Conservation (phyloP, 2,329 filamentous ascomycete species). For the Monilinia polystroma region DNA sequence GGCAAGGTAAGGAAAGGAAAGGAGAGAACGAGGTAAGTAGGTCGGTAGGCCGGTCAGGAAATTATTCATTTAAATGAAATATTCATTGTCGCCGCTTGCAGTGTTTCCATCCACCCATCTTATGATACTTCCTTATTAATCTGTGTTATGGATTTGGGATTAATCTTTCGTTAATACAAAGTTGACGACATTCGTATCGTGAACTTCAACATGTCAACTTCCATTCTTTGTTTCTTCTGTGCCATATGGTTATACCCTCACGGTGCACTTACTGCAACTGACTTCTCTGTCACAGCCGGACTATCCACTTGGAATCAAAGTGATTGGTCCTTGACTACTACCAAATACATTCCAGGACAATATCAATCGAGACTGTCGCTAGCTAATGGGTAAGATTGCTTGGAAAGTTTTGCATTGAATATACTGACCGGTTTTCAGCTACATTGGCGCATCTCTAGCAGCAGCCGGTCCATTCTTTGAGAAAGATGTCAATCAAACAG, state of each 20-base stretch:
- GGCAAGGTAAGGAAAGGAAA: background rate
- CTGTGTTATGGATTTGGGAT: background rate
- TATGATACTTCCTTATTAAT: background rate
- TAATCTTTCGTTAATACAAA: background rate
- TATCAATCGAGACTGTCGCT: slow-evolving; percentile 39
- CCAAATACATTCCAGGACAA: slow-evolving; percentile 35
- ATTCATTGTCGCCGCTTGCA: background rate
- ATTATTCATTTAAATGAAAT: too few species aligned
- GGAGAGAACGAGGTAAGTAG: background rate
- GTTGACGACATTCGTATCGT: background rate
- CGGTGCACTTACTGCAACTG: slow-evolving; percentile 13
- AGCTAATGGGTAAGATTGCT: slow-evolving; percentile 37
- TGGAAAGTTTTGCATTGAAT: background rate
- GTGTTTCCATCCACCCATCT: background rate
- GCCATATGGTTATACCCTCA: slow-evolving; percentile 5
- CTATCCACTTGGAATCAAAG: slow-evolving; percentile 36
- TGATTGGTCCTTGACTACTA: slow-evolving; percentile 38
- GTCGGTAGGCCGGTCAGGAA: too few species aligned
- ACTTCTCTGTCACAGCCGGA: slow-evolving; percentile 35
- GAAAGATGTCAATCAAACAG: slow-evolving; percentile 38
- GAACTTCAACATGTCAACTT: background rate
- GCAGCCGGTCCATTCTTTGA: slow-evolving; percentile 40
- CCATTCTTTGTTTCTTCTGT: background rate
- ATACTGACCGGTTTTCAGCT: slow-evolving; percentile 30
- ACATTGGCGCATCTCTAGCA: slow-evolving; percentile 38